Evolutionary conservation across 2,329 filamentous ascomycete genomes (phyloP).

Genomic region (Diaporthe humulicola): DNA sequence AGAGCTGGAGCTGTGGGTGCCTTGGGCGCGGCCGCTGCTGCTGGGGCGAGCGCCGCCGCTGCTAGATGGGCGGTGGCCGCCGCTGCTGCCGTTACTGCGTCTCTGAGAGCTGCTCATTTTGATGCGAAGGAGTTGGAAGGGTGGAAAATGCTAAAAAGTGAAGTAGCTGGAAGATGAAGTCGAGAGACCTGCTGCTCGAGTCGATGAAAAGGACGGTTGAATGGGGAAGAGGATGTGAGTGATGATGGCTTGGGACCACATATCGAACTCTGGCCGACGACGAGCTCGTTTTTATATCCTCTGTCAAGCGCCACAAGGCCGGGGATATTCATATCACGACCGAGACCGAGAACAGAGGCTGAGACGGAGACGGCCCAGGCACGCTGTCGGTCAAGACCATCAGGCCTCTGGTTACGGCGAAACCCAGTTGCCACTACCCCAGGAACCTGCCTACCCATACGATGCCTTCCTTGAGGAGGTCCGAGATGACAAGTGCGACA

Average conservation of each 20-base stretch:
- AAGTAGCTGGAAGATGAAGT: neutral
- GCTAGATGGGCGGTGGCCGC: neutral
- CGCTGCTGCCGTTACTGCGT: neutral
- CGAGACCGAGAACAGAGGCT: neutral
- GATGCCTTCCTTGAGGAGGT: neutral
- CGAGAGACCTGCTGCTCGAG: conserved; percentile 6
- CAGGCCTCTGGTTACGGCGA: neutral
- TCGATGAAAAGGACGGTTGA: neutral
- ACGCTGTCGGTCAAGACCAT: neutral
- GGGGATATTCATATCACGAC: neutral
- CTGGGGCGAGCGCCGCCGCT: neutral
- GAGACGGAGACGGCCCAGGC: neutral
- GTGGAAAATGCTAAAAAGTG: neutral
- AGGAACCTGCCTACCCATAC: neutral
- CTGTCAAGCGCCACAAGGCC: neutral
- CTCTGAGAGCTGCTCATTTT: neutral
- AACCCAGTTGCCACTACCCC: neutral
- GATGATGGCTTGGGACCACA: neutral
- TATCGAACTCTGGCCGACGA: neutral
- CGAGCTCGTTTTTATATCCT: neutral
- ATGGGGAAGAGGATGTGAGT: neutral
- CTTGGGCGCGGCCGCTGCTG: too few species aligned
- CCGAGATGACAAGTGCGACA: neutral
- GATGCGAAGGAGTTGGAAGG: neutral
- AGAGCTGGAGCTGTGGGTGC: neutral